Evolutionary conservation across 2,329 filamentous ascomycete genomes (phyloP).

Genomic region (Verticillium alfalfae): DNA sequence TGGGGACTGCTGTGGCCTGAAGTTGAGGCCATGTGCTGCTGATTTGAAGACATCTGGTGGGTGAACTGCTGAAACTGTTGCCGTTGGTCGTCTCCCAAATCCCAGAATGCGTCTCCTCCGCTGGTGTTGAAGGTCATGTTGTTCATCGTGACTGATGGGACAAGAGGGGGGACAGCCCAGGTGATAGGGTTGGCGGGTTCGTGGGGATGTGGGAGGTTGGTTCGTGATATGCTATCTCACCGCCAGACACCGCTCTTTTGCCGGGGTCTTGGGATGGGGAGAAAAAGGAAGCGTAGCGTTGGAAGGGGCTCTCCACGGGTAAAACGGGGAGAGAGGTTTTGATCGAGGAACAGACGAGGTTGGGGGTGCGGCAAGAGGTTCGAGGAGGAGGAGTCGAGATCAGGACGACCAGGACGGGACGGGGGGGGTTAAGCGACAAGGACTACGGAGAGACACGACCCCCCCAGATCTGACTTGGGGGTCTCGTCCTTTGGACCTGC

Average conservation of each 20-base stretch:
- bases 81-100: slow-evolving; percentile 33
- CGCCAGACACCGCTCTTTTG: slow-evolving; percentile 39
- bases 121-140: slow-evolving; percentile 52
- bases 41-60: slow-evolving; percentile 32
- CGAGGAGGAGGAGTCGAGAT: slow-evolving; percentile 1
- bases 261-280: slow-evolving; percentile 5
- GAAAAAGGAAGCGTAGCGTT: slow-evolving; percentile 2
- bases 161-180: slow-evolving; percentile 22
- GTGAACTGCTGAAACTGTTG: slow-evolving; percentile 50
- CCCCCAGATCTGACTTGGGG: neutral
- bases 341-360: slow-evolving; percentile 6
- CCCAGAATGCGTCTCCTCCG: slow-evolving; percentile 55
- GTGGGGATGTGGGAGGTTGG: slow-evolving; percentile 9
- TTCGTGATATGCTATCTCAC: slow-evolving; percentile 15
- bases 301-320: neutral
- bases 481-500: neutral
- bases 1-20: slow-evolving; percentile 13
- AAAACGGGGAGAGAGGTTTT: slow-evolving; percentile 4
- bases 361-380: neutral
- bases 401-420: neutral
- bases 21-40: slow-evolving; percentile 3
- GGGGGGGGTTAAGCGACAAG: slow-evolving; percentile 5
- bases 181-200: slow-evolving; percentile 4
- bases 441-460: neutral
- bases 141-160: slow-evolving; percentile 34